A percentile compares a stretch with the other conserved stretches of the same genome.
These are phyloP conservation scores for Podospora comata DNA, from an alignment of 495 filamentous ascomycete genomes.

Conservation along the genomic window DNA sequence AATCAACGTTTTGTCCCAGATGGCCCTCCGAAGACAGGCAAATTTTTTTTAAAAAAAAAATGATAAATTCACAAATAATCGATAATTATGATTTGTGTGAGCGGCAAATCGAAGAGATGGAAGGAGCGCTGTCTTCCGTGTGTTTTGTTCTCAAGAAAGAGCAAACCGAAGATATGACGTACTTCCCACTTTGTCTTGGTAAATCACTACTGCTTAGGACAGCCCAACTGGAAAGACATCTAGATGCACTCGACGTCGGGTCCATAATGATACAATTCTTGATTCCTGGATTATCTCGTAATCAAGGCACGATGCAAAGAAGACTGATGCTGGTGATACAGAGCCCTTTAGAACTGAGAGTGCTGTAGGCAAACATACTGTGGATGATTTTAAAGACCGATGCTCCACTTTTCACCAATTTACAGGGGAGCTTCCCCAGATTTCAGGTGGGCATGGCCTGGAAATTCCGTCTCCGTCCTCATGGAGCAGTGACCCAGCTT, in stretches of 20 bases:
- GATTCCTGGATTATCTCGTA: too few species aligned
- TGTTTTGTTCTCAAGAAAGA: neutral
- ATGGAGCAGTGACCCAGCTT: neutral
- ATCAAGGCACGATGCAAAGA: too few species aligned
- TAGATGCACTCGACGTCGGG: neutral
- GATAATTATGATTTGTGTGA: neutral
- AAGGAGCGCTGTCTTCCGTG: slow-evolving; percentile 1
- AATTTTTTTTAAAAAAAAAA: neutral
- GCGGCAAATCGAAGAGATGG: neutral
- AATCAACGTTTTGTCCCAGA: neutral
- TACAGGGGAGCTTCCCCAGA: slow-evolving; percentile 2
- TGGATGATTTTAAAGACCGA: neutral
- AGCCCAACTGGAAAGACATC: neutral
- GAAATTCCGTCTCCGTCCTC: neutral
- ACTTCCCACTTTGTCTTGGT: neutral
- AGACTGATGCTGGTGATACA: neutral
- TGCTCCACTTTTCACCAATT: neutral
- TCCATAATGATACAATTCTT: too few species aligned
- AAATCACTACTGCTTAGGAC: neutral
- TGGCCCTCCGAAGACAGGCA: neutral
- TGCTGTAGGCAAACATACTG: neutral
- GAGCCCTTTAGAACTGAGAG: neutral
- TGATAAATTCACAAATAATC: neutral
- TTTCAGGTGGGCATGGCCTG: neutral
- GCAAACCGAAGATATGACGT: neutral